These are phyloP conservation scores for Botrytis fabae DNA, from an alignment of 2,329 filamentous ascomycete species.

Conservation along the genomic window DNA sequence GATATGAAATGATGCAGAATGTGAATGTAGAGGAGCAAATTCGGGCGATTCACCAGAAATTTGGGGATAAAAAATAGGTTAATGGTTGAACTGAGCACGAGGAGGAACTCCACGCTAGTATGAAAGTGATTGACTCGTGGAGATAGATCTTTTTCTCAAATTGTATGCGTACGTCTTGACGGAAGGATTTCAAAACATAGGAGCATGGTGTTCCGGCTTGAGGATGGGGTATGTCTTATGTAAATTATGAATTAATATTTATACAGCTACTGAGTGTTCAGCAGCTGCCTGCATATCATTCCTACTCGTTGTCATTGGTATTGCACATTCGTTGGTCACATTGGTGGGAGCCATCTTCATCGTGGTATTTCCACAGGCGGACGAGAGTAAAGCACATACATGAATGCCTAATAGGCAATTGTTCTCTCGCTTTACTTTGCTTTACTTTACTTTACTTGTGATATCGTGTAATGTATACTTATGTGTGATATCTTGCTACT, in stretches of 20 bases:
- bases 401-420: not conserved
- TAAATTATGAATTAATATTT: slow-evolving; percentile 20
- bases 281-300: slow-evolving; percentile 5
- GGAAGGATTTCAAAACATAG: slow-evolving; percentile 14
- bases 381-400: not conserved
- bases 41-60: slow-evolving; percentile 63
- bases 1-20: slow-evolving; percentile 58
- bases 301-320: not conserved
- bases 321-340: not conserved
- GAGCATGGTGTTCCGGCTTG: slow-evolving; percentile 13
- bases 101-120: not conserved
- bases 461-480: not conserved
- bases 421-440: not conserved
- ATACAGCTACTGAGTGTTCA: slow-evolving; percentile 12
- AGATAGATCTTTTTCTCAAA: not conserved
- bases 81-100: not conserved
- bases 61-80: slow-evolving; percentile 41
- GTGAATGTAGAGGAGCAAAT: slow-evolving; percentile 88
- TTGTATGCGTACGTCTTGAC: not conserved
- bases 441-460: too few species aligned
- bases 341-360: not conserved
- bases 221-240: slow-evolving; percentile 24
- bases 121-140: not conserved
- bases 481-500: not conserved
- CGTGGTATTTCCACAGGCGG: not conserved